Percentiles rank a stretch among this genome's conserved stretches.
Evolutionary conservation across 805 yeast genomes (phyloP).

Genomic region (Lachancea mirantina): DNA sequence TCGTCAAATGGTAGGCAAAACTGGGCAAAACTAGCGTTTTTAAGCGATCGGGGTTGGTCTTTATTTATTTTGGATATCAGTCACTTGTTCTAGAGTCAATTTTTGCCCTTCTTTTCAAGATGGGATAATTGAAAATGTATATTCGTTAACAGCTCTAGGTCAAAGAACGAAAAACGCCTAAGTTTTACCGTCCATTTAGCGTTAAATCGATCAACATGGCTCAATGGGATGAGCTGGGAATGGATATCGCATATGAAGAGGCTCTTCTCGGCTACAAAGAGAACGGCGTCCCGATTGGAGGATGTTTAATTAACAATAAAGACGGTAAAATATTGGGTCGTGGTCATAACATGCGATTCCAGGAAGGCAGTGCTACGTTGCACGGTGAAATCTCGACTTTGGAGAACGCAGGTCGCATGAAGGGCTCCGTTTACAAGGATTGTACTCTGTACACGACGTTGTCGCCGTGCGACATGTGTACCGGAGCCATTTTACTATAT

Average conservation of each 20-base stretch:
- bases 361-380: constrained; percentile 71
- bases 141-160: too few relatives aligned
- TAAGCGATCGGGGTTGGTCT: too few relatives aligned
- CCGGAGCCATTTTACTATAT: constrained; percentile 86
- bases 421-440: constrained; percentile 68
- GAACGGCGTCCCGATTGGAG: constrained; percentile 86
- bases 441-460: constrained; percentile 90
- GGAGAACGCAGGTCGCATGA: constrained; percentile 85
- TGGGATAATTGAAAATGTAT: too few relatives aligned
- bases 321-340: constrained; percentile 78
- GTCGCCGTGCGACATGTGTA: constrained; percentile 93
- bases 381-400: constrained; percentile 91
- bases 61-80: too few relatives aligned
- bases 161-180: too few relatives aligned
- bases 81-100: too few relatives aligned
- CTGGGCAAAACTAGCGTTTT: too few relatives aligned
- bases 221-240: constrained; percentile 59
- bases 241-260: constrained; percentile 65
- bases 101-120: too few relatives aligned
- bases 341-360: constrained; percentile 89
- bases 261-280: constrained; percentile 61
- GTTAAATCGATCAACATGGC: constrained; percentile 13
- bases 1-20: too few relatives aligned
- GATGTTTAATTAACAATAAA: constrained; percentile 33
- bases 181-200: too few relatives aligned